These are phyloP conservation scores for Globisporangium radiosum DNA, from an alignment of 352 stramenopile species.

Conservation along the genomic window DNA sequence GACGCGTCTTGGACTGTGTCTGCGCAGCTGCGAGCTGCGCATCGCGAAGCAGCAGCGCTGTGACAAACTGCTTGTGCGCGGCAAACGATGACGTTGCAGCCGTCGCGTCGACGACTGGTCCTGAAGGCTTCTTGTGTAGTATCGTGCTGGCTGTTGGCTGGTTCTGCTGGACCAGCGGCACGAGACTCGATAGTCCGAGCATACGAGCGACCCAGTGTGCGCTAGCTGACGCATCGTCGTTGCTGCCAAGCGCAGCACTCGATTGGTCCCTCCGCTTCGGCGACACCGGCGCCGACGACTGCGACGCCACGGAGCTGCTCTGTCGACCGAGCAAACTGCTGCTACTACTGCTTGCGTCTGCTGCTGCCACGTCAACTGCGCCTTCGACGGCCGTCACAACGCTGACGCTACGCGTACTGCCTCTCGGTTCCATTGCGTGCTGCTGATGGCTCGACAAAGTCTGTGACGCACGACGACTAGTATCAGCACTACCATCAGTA, in stretches of 20 bases:
- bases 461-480: not conserved
- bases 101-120: not conserved
- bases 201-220: conserved; percentile 3
- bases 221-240: not conserved
- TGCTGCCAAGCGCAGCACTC: not conserved
- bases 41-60: conserved; percentile 28
- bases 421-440: too few relatives aligned
- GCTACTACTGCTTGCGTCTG: not conserved
- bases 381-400: too few relatives aligned
- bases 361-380: not conserved
- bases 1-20: conserved; percentile 27
- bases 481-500: not conserved
- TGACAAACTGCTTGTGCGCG: conserved; percentile 22
- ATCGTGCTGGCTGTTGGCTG: not conserved
- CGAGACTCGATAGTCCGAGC: not conserved
- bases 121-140: conserved; percentile 9
- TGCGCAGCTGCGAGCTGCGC: conserved; percentile 20
- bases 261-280: conserved; percentile 4
- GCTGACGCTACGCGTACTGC: too few relatives aligned
- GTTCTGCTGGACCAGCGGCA: not conserved
- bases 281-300: not conserved
- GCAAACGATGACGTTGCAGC: conserved; percentile 1
- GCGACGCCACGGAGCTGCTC: not conserved
- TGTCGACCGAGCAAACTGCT: not conserved
- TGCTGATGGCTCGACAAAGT: not conserved